Conservation (phyloP, 2,329 filamentous ascomycete species). For the Cryphonectria nitschkei region DNA sequence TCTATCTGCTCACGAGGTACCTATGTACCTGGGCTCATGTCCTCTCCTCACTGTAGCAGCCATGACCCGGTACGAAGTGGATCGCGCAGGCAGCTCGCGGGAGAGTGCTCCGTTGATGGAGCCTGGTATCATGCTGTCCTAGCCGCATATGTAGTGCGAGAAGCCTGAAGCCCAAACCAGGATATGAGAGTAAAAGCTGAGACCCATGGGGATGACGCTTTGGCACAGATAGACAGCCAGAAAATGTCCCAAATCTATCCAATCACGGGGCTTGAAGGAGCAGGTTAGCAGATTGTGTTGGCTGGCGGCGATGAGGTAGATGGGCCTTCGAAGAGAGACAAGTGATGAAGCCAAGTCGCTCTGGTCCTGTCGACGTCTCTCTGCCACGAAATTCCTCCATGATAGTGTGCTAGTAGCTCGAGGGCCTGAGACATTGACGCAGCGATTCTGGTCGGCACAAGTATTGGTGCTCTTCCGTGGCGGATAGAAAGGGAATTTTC, state of each 20-base stretch:
- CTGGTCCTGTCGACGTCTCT: conserved; percentile 4
- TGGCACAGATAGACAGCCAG: neutral
- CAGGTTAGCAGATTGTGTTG: conserved; percentile 10
- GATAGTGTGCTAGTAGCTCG: conserved; percentile 5
- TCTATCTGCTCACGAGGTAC: conserved; percentile 10
- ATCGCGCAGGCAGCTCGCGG: neutral
- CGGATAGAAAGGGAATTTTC: neutral
- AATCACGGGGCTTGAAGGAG: conserved; percentile 10
- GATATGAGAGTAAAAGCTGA: conserved; percentile 15
- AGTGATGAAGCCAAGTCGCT: conserved; percentile 16
- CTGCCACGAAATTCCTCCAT: conserved; percentile 13
- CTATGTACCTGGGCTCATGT: conserved; percentile 6
- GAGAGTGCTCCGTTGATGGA: neutral
- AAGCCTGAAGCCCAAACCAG: conserved; percentile 15
- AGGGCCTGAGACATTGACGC: conserved; percentile 22
- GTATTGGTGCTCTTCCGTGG: neutral
- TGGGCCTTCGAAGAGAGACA: conserved; percentile 19
- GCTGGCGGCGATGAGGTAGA: conserved; percentile 11
- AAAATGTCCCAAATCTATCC: neutral
- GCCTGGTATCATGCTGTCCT: conserved; percentile 17
- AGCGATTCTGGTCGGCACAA: conserved; percentile 7
- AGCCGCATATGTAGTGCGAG: conserved; percentile 17
- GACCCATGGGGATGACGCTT: conserved; percentile 6
- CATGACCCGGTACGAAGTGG: neutral
- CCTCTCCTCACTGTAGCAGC: neutral